phyloP scores from a whole-genome alignment of 345 rosid species.

The Eucalyptus marginata region DNA sequence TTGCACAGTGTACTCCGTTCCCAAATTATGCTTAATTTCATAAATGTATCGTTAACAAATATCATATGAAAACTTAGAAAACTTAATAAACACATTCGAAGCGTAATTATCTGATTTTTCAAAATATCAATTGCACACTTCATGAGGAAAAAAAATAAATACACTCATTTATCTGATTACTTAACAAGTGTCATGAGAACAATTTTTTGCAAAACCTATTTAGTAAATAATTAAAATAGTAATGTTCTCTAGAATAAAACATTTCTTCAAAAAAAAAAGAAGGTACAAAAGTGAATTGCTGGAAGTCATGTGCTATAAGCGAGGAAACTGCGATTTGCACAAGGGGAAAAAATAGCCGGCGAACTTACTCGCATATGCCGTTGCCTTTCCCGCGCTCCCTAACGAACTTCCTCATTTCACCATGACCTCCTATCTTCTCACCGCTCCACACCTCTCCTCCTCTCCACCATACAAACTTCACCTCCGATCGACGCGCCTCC shows the following conservation, averaged over 20 bases:
- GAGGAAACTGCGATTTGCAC: not conserved
- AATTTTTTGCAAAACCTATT: not conserved
- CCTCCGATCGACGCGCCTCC: not conserved
- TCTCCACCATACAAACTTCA: not conserved
- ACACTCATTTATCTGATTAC: not conserved
- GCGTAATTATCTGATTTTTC: not conserved
- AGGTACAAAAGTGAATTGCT: not conserved
- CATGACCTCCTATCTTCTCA: conserved; percentile 4
- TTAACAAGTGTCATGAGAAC: not conserved
- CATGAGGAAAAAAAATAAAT: not conserved
- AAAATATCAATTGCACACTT: not conserved
- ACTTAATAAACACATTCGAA: not conserved
- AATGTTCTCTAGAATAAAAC: not conserved
- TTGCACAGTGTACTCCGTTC: not conserved
- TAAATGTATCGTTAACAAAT: not conserved
- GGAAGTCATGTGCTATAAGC: not conserved
- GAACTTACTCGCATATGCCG: not conserved
- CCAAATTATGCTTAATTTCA: not conserved
- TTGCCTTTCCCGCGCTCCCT: not conserved
- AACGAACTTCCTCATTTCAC: not conserved
- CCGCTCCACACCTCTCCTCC: not conserved
- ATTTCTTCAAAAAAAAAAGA: not conserved
- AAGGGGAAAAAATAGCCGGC: not conserved
- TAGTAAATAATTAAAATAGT: not conserved
- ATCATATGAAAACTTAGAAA: rapidly evolving